Percentiles rank a stretch among this genome's conserved stretches.
Evolutionary conservation across 768 basidiomycete species (phyloP).

Genomic region (Hirschioporus abietinus): DNA sequence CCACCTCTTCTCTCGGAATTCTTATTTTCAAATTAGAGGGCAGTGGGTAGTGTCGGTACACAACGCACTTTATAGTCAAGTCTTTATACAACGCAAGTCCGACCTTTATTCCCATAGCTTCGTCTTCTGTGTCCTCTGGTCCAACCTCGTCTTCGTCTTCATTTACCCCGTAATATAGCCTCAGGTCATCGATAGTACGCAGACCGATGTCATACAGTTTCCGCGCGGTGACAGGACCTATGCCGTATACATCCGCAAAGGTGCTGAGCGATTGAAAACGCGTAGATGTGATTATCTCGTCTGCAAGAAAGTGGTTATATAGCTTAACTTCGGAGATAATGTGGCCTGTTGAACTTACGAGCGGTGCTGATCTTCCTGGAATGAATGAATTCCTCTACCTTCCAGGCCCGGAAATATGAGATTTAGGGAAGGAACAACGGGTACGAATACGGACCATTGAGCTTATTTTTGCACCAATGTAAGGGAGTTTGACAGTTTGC

Average conservation of each 20-base stretch:
- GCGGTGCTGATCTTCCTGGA: not conserved
- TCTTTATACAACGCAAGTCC: slow-evolving; percentile 57
- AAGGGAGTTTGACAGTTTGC: slow-evolving; percentile 24
- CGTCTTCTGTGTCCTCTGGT: slow-evolving; percentile 13
- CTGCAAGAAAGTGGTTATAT: slow-evolving; percentile 25
- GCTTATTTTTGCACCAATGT: slow-evolving; percentile 33
- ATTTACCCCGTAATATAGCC: slow-evolving; percentile 54
- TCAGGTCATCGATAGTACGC: slow-evolving; percentile 64
- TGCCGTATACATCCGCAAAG: slow-evolving; percentile 65
- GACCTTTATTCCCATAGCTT: slow-evolving; percentile 43
- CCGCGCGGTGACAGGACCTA: slow-evolving; percentile 67
- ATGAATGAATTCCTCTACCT: not conserved
- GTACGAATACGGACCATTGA: slow-evolving; percentile 22
- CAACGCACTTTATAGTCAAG: slow-evolving; percentile 40
- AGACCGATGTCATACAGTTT: slow-evolving; percentile 59
- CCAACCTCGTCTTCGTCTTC: slow-evolving; percentile 14
- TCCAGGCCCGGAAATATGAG: not conserved
- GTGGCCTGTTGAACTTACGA: not conserved
- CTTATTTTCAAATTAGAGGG: slow-evolving; percentile 23
- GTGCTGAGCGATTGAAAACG: slow-evolving; percentile 52
- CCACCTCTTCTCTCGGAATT: slow-evolving; percentile 73
- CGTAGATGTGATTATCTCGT: slow-evolving; percentile 38
- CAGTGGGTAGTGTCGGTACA: not conserved
- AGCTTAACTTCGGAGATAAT: not conserved
- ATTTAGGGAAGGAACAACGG: not conserved